Evolutionary conservation across 441 rosid genomes (phyloP).

Genomic region (Mallotus japonicus): DNA sequence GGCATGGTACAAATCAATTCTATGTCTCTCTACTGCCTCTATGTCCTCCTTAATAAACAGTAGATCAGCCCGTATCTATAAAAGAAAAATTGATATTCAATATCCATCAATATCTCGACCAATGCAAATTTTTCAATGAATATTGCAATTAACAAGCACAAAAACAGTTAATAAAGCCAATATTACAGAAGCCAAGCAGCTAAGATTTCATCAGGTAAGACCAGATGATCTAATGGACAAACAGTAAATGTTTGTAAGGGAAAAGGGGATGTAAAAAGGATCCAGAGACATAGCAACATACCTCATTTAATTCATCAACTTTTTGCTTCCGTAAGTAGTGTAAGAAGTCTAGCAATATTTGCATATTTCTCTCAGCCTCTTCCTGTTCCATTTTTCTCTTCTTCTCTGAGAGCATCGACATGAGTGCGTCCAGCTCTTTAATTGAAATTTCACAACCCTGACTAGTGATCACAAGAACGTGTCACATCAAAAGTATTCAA

Average conservation of each 20-base stretch:
- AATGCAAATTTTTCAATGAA: not conserved
- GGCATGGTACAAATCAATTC: slow-evolving; percentile 77
- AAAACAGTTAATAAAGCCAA: not conserved
- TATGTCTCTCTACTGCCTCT: slow-evolving; percentile 84
- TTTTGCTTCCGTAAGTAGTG: slow-evolving; percentile 84
- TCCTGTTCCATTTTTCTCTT: slow-evolving; percentile 98
- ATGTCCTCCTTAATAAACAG: slow-evolving; percentile 90
- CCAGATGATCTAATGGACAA: not conserved
- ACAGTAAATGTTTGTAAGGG: not conserved
- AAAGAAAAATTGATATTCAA: slow-evolving; percentile 12
- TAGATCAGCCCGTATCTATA: slow-evolving; percentile 83
- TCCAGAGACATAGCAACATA: slow-evolving; percentile 29
- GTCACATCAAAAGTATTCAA: slow-evolving; percentile 27
- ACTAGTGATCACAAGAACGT: slow-evolving; percentile 39
- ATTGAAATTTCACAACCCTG: slow-evolving; percentile 93
- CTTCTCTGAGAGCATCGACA: slow-evolving; percentile 75
- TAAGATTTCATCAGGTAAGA: not conserved
- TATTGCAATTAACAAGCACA: slow-evolving; percentile 13
- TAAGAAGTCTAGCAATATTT: slow-evolving; percentile 88
- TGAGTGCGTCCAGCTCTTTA: slow-evolving; percentile 80
- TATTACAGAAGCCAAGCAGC: not conserved
- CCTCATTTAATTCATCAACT: slow-evolving; percentile 90
- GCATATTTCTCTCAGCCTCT: slow-evolving; percentile 99
- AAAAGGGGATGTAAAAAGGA: not conserved
- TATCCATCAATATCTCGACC: not conserved